Base-by-base conservation (phyloP, 306 rosid genomes). In the Lathyrus tuberosus region DNA sequence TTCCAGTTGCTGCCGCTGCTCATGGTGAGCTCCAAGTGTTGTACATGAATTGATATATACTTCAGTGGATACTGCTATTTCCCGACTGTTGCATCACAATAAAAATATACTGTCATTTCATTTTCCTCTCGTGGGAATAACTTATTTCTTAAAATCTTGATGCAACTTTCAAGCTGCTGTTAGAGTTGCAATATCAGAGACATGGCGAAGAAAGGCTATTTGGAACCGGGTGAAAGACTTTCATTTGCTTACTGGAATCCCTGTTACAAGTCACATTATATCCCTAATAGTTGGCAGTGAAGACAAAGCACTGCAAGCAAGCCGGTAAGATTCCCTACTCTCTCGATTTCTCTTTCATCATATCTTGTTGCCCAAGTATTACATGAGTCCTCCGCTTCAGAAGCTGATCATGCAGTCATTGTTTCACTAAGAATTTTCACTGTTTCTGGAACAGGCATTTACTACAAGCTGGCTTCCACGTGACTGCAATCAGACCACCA, bases 401-500 rank as follows among this genome's bases (percentile, higher is more conserved):
- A 63, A 24, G 35, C 46, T 73, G 64, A 56, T 74, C 72, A 5
- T 43, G 65, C 20, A 65, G 30, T 46, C 59, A 54, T 43, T 74
- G 17, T 16, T 24, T 10, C 37, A 63, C 81, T 74, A 28, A 79
- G 28, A 67, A 17, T 66, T 76, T 26, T 70, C 10, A 15, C 8
- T 56, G 48, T 30, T 82, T 62, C 20, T 72, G 65, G 59, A 76
- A 47, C 89, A 94, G 99, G 82, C 73, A 88, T 80, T 69, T 91
- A 84, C 67, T 94, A 82, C 85, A 85, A 81, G 84, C 97, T 48
- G 99, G 99, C 73, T 90, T 94, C 72, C 99, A 91, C 18, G 96
- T 94, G 70, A 88, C 96, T 37, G 98, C 98, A 56, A 94, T 94
- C 64, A 80, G 96, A 73, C 98, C 98, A 46, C 98, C 99, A 51